A percentile compares a stretch with the other conserved stretches of the same genome.
phyloP scores from a whole-genome alignment of 2,329 filamentous ascomycete species.

The Pleomassaria siparia region DNA sequence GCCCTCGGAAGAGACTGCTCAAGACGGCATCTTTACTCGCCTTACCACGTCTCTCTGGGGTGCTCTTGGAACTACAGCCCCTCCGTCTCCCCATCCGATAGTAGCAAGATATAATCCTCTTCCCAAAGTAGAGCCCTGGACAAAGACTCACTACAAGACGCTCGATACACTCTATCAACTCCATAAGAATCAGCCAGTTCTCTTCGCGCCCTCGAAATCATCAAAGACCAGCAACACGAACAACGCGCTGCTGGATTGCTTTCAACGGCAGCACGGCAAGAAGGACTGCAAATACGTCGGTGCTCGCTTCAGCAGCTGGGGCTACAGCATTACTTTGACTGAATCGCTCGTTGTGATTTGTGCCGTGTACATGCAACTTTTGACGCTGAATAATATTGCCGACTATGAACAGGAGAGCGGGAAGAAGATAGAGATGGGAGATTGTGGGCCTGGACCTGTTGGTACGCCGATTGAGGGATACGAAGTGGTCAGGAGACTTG shows the following conservation, averaged over 20 bases:
- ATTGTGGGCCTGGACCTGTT: slow-evolving; percentile 24
- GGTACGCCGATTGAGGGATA: slow-evolving; percentile 26
- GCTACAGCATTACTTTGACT: slow-evolving; percentile 37
- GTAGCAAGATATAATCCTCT: slow-evolving; percentile 27
- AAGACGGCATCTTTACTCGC: slow-evolving; percentile 23
- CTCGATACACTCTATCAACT: slow-evolving; percentile 39
- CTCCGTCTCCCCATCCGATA: slow-evolving; percentile 29
- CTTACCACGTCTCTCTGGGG: slow-evolving; percentile 20
- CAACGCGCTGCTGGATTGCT: slow-evolving; percentile 27
- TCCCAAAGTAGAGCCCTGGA: slow-evolving; percentile 42
- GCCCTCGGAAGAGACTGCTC: slow-evolving; percentile 8
- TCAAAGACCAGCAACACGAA: slow-evolving; percentile 29
- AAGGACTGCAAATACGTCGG: slow-evolving; percentile 29
- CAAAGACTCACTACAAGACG: slow-evolving; percentile 43
- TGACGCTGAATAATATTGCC: slow-evolving; percentile 24
- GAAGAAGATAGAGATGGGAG: slow-evolving; percentile 30
- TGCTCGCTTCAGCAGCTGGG: slow-evolving; percentile 35
- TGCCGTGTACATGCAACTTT: slow-evolving; percentile 36
- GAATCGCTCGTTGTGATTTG: slow-evolving; percentile 36
- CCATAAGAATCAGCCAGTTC: slow-evolving; percentile 32
- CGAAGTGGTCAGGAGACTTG: slow-evolving; percentile 33
- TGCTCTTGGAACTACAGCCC: slow-evolving; percentile 6
- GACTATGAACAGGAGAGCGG: slow-evolving; percentile 30
- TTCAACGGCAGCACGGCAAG: slow-evolving; percentile 14
- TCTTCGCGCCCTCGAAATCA: slow-evolving; percentile 32